Evolutionary conservation across 495 filamentous ascomycete genomes (phyloP).

Genomic region (Talaromyces liani): DNA sequence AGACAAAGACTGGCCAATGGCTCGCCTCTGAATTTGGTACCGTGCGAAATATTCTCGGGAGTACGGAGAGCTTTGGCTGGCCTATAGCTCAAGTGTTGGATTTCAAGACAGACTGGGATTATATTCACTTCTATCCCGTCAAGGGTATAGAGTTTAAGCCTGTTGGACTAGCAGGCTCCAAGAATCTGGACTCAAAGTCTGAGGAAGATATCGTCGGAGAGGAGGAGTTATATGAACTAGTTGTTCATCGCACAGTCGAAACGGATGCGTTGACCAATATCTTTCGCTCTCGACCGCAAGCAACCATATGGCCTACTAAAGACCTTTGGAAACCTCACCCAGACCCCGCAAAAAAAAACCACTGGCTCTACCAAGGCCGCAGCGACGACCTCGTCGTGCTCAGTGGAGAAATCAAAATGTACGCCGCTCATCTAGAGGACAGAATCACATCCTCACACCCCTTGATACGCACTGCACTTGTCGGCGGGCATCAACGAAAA

Average conservation of each 20-base stretch:
- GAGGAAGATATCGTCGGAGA: not conserved
- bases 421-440: not conserved
- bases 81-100: not conserved
- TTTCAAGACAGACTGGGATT: not conserved
- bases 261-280: constrained; percentile 2
- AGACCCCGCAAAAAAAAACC: not conserved
- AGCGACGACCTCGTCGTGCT: constrained; percentile 5
- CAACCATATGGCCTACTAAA: not conserved
- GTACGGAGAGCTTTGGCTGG: constrained; percentile 1
- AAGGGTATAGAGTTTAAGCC: not conserved
- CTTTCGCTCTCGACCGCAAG: not conserved
- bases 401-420: constrained; percentile 9
- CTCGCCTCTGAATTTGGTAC: not conserved
- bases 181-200: not conserved
- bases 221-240: constrained; percentile 4
- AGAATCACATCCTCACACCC: not conserved
- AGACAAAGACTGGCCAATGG: constrained; percentile 3
- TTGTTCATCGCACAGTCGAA: constrained; percentile 1
- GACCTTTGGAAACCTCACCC: constrained; percentile 7
- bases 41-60: not conserved
- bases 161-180: not conserved
- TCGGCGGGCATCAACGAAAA: constrained; percentile 5
- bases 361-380: constrained; percentile 7
- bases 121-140: constrained; percentile 1
- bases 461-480: not conserved